Conservation (phyloP, 2,329 filamentous ascomycete genomes). For the Penicillium sumatraense region DNA sequence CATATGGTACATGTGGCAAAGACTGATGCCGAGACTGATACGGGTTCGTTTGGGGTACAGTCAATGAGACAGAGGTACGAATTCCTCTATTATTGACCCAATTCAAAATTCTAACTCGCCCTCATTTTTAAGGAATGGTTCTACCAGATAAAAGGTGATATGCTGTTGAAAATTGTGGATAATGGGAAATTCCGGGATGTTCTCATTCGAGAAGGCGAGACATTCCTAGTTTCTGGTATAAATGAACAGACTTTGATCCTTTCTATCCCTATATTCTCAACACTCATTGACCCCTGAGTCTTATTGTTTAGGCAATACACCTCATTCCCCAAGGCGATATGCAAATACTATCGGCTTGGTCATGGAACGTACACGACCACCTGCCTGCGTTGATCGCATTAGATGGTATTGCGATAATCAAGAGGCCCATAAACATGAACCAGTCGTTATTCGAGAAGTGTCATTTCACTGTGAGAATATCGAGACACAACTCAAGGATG, state of each 20-base stretch:
- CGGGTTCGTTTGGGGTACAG: background rate
- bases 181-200: conserved; percentile 20
- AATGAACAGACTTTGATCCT: background rate
- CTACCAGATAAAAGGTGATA: conserved; percentile 25
- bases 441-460: conserved; percentile 21
- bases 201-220: conserved; percentile 21
- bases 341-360: conserved; percentile 85
- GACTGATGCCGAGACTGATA: background rate
- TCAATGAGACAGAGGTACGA: conserved; percentile 21
- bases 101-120: background rate
- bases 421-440: conserved; percentile 1
- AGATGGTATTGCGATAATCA: conserved; percentile 68
- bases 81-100: background rate
- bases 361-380: conserved; percentile 78
- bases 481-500: conserved; percentile 15
- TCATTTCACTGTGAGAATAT: conserved; percentile 22
- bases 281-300: too few relatives aligned
- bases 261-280: too few relatives aligned
- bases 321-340: conserved; percentile 88
- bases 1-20: too few relatives aligned
- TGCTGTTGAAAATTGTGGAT: conserved; percentile 21
- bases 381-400: conserved; percentile 71
- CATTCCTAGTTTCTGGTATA: conserved; percentile 21
- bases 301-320: conserved; percentile 53
- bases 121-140: conserved; percentile 21